Evolutionary conservation across 2,329 filamentous ascomycete species (phyloP).

Genomic region (Gnomoniopsis smithogilvyi): DNA sequence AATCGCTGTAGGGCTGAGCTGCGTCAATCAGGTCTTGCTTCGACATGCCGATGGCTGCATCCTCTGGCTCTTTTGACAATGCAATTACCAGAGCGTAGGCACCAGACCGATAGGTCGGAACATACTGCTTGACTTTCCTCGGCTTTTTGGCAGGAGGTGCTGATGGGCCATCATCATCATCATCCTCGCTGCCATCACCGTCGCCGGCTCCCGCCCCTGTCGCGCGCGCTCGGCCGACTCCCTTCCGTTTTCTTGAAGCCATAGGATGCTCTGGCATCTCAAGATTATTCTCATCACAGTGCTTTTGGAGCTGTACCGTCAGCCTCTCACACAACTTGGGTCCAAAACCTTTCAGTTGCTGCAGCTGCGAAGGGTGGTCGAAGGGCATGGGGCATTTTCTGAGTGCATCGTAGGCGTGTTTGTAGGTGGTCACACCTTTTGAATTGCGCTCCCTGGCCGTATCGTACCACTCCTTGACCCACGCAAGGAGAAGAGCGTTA

Average conservation of each 20-base stretch:
- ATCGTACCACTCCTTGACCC: constrained; percentile 77
- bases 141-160: constrained; percentile 51
- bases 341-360: constrained; percentile 71
- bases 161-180: constrained; percentile 33
- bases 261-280: constrained; percentile 61
- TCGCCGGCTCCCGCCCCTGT: constrained; percentile 28
- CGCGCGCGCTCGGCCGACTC: constrained; percentile 23
- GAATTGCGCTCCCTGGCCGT: constrained; percentile 64
- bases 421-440: constrained; percentile 70
- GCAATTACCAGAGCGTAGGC: constrained; percentile 70
- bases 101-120: constrained; percentile 70
- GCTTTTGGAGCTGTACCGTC: constrained; percentile 54
- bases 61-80: constrained; percentile 57
- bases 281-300: constrained; percentile 65
- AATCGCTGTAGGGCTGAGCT: constrained; percentile 69
- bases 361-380: constrained; percentile 68
- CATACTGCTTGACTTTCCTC: constrained; percentile 62
- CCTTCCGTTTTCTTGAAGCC: constrained; percentile 37
- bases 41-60: constrained; percentile 54
- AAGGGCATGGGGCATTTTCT: constrained; percentile 70
- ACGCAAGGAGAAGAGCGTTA: constrained; percentile 69
- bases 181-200: constrained; percentile 29
- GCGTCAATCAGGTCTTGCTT: constrained; percentile 66
- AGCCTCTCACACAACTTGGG: constrained; percentile 68
- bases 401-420: constrained; percentile 72